These are phyloP conservation scores for Collybia sordida DNA, from an alignment of 768 basidiomycete genomes.

Conservation along the genomic window DNA sequence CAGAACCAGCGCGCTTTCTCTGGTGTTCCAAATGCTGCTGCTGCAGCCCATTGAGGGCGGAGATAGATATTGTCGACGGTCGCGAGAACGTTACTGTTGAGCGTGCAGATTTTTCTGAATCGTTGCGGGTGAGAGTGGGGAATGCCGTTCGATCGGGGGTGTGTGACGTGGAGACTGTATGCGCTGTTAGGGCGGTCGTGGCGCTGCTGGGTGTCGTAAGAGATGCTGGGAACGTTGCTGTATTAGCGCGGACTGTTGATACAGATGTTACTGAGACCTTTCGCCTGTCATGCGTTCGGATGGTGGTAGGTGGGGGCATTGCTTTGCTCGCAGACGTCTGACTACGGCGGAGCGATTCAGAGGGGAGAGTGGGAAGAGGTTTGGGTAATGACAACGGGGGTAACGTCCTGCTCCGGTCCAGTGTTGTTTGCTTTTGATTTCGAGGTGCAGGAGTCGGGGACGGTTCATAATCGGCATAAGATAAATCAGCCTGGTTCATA, in stretches of 20 bases:
- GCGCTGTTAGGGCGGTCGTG: conserved; percentile 66
- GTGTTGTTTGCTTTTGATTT: conserved; percentile 17
- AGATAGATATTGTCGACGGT: conserved; percentile 52
- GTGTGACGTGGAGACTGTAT: conserved; percentile 57
- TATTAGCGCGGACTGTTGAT: conserved; percentile 43
- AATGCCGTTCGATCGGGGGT: conserved; percentile 22
- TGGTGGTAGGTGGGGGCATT: conserved; percentile 1
- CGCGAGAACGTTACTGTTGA: conserved; percentile 65
- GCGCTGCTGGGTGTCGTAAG: conserved; percentile 53
- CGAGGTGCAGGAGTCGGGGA: conserved; percentile 45
- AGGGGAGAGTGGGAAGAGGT: conserved; percentile 58
- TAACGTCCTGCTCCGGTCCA: conserved; percentile 45
- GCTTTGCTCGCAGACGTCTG: conserved; percentile 12
- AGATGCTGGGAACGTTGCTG: conserved; percentile 40
- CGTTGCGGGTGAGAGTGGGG: conserved; percentile 38
- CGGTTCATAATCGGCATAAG: conserved; percentile 36
- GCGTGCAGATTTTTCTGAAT: conserved; percentile 44
- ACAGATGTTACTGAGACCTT: conserved; percentile 36
- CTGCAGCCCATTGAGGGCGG: conserved; percentile 54
- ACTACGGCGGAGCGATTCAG: conserved; percentile 41
- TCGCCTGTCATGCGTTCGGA: conserved; percentile 13
- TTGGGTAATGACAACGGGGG: conserved; percentile 55
- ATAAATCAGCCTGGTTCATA: conserved; percentile 40
- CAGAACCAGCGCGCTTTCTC: conserved; percentile 29
- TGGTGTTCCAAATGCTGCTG: conserved; percentile 45